A percentile compares a stretch with the other conserved stretches of the same genome.
Conservation (phyloP, 2,329 filamentous ascomycete species). For the Blastomyces parvus region DNA sequence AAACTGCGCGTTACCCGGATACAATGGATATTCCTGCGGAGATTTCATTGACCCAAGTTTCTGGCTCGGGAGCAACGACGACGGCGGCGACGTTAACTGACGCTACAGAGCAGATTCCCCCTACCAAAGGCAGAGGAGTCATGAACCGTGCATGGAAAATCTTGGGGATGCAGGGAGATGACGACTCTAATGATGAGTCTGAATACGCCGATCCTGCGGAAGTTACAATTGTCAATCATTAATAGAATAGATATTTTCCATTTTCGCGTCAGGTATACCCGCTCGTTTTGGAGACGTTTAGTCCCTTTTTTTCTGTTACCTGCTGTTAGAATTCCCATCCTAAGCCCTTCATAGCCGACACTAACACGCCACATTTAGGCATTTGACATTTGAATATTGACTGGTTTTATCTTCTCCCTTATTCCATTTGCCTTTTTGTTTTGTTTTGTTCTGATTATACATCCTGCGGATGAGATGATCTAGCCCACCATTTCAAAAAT, state of each 20-base stretch:
- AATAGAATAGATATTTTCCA: neutral
- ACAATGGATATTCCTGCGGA: neutral
- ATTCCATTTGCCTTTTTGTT: neutral
- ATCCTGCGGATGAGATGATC: neutral
- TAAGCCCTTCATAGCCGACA: too few relatives aligned
- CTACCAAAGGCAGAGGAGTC: conserved; percentile 27
- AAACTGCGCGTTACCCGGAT: neutral
- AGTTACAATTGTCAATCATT: conserved; percentile 13
- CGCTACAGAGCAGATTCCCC: conserved; percentile 17
- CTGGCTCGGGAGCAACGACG: neutral
- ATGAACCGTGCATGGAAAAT: conserved; percentile 36
- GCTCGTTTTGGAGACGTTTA: neutral
- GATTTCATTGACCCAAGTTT: neutral
- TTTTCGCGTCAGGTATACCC: neutral
- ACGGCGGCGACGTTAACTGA: neutral
- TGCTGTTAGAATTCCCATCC: neutral
- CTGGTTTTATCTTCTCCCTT: neutral
- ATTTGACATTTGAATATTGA: neutral
- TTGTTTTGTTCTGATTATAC: neutral
- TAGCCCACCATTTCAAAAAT: neutral
- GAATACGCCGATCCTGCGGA: conserved; percentile 7
- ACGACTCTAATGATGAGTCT: conserved; percentile 10
- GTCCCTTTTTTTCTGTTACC: neutral
- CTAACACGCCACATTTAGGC: neutral
- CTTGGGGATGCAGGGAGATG: conserved; percentile 29